phyloP scores from a whole-genome alignment of 2,329 filamentous ascomycete species.

The Davidsoniella neocaledoniae region DNA sequence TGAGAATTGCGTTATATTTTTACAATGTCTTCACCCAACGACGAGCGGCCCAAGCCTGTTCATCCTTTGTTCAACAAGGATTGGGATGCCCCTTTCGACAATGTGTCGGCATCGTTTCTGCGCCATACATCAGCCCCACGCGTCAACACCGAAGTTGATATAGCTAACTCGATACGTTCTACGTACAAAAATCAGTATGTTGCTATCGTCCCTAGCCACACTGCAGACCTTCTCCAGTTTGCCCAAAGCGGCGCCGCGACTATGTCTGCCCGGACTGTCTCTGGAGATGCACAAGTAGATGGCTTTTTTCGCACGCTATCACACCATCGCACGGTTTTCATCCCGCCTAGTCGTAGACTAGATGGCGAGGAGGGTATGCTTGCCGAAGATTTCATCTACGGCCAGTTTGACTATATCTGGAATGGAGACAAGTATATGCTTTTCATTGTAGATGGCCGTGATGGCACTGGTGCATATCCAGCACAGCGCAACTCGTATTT shows the following conservation, averaged over 20 bases:
- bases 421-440: slow-evolving; percentile 25
- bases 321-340: slow-evolving; percentile 24
- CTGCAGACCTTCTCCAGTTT: slow-evolving; percentile 25
- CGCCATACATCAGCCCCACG: slow-evolving; percentile 25
- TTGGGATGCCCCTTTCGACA: slow-evolving; percentile 12
- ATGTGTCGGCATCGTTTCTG: slow-evolving; percentile 17
- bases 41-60: no score
- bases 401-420: slow-evolving; percentile 28
- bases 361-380: slow-evolving; percentile 23
- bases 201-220: slow-evolving; percentile 21
- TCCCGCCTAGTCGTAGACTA: slow-evolving; percentile 25
- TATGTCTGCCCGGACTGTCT: no score
- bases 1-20: no score
- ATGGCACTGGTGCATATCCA: slow-evolving; percentile 21
- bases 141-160: slow-evolving; percentile 26
- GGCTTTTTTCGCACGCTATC: slow-evolving; percentile 14
- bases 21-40: no score
- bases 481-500: slow-evolving; percentile 23
- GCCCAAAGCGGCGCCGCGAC: slow-evolving; percentile 25
- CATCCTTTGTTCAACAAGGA: no score
- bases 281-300: neutral
- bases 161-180: slow-evolving; percentile 24
- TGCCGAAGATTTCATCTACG: slow-evolving; percentile 20
- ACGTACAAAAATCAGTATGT: slow-evolving; percentile 28
- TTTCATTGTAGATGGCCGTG: slow-evolving; percentile 26